Evolutionary conservation across 495 filamentous ascomycete genomes (phyloP), one percentile per base, ranked within the genome.

Genomic region (Talaromyces liani): DNA sequence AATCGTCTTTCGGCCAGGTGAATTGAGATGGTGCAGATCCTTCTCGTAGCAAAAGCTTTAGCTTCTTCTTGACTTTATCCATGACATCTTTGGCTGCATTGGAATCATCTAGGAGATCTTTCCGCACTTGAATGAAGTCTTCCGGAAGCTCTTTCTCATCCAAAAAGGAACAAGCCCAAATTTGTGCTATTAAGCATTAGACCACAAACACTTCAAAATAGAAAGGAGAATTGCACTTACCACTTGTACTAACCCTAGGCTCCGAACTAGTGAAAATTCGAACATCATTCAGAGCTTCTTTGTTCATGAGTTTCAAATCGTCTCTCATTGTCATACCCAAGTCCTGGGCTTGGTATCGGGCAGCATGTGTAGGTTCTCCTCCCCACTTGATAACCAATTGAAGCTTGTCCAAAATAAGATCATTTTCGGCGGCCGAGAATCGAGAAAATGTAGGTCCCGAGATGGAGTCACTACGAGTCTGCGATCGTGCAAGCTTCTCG

Each of bases 81-180:
- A 97, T 98, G 68, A 95, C 93, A 75, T 98, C 95, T 73, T 98
- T 98, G 60, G 94, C 94, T n/a, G 94, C 94, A 75, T 98, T 98
- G 1, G 92, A 96, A 70, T 98, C 94, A 72, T 98, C 94, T 6
- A 98, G 80, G 2, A 98, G 81, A 73, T 98, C 92, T 72, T 98
- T 98, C 51, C 94, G 85, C 63, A 98, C 84, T 58, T 87, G 87
- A 66, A 97, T 93, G 61, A 87, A 89, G 61, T 94, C 89, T 49
- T 90, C 84, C 0, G 90, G 86, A 16, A 96, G 75, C 51, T 96
- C 89, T 73, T 95, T 93, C 72, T 90, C 84, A 62, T 92, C 87
- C 59, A 97, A 82, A 72, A 98, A 98, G 45, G 91, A 88, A 51
- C 87, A 87, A 5, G 92, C 89, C 89, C 93, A 98, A 63, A 98